Evolutionary conservation across 768 basidiomycete species (phyloP).

Genomic region (Mycena sanguinolenta): DNA sequence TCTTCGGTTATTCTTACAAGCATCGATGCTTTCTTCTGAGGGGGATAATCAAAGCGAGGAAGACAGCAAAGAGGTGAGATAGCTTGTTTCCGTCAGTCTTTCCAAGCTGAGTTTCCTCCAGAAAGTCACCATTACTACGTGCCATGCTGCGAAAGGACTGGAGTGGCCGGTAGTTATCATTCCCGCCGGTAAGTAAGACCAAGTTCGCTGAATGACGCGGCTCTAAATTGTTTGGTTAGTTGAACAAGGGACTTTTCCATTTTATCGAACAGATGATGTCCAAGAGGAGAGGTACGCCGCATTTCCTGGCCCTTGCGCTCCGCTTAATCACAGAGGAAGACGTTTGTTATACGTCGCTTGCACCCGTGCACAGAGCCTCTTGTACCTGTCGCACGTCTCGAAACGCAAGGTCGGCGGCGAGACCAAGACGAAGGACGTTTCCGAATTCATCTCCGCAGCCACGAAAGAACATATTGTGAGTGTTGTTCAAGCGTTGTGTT

Average conservation of each 20-base stretch:
- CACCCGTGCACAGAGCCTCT: conserved; percentile 82
- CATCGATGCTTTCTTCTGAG: conserved; percentile 87
- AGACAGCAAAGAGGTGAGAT: conserved; percentile 57
- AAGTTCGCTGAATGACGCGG: background rate
- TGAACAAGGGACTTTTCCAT: conserved; percentile 82
- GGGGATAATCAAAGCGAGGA: conserved; percentile 73
- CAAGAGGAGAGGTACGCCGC: conserved; percentile 81
- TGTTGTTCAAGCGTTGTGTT: background rate
- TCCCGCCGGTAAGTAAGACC: conserved; percentile 65
- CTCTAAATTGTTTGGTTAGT: conserved; percentile 53
- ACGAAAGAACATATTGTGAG: conserved; percentile 58
- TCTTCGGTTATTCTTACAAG: conserved; percentile 79
- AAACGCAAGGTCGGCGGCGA: conserved; percentile 70
- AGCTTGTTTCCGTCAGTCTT: background rate
- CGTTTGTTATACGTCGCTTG: conserved; percentile 91
- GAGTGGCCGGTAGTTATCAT: conserved; percentile 94
- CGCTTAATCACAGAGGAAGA: conserved; percentile 51
- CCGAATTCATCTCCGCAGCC: conserved; percentile 68
- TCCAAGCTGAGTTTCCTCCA: conserved; percentile 42
- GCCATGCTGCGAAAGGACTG: conserved; percentile 91
- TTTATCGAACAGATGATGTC: conserved; percentile 77
- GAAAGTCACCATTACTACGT: conserved; percentile 89
- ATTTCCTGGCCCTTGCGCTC: background rate
- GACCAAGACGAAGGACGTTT: conserved; percentile 62
- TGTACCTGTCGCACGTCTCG: conserved; percentile 68